Percentiles rank a stretch among this genome's conserved stretches.
These are phyloP conservation scores for Nicotiana paniculata DNA, from an alignment of 257 asterid species.

Conservation along the genomic window DNA sequence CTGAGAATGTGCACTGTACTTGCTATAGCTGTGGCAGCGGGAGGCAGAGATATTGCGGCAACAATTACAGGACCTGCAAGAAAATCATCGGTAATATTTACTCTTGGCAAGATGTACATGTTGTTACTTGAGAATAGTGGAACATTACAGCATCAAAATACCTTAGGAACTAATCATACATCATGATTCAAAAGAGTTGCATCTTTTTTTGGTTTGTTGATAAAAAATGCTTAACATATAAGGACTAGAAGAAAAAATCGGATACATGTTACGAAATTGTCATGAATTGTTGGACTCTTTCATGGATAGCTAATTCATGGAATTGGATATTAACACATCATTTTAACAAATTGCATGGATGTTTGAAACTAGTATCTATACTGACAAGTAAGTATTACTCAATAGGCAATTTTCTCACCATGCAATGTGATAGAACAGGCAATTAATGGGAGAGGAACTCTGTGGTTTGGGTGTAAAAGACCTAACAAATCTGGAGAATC, in stretches of 20 bases:
- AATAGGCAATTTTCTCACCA: not conserved
- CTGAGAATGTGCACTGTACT: conserved; percentile 5
- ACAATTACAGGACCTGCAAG: conserved; percentile 64
- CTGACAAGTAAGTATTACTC: not conserved
- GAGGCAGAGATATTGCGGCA: conserved; percentile 70
- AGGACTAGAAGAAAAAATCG: not conserved
- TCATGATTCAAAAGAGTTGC: not conserved
- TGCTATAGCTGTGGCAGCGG: conserved; percentile 74
- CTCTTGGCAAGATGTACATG: not conserved
- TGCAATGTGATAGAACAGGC: conserved; percentile 33
- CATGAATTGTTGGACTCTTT: not conserved
- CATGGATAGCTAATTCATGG: not conserved
- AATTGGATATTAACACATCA: not conserved
- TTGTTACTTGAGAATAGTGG: not conserved
- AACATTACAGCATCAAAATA: not conserved
- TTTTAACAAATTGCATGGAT: not conserved
- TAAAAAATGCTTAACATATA: not conserved
- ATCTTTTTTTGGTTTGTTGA: not conserved
- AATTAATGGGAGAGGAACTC: conserved; percentile 77
- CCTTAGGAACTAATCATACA: not conserved
- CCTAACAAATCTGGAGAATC: conserved; percentile 58
- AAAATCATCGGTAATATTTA: conserved; percentile 51
- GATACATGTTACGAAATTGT: not conserved
- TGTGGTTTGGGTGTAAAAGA: conserved; percentile 58
- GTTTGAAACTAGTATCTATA: not conserved